Conservation (phyloP, 2,329 filamentous ascomycete genomes). For the Xylariales sp. region DNA sequence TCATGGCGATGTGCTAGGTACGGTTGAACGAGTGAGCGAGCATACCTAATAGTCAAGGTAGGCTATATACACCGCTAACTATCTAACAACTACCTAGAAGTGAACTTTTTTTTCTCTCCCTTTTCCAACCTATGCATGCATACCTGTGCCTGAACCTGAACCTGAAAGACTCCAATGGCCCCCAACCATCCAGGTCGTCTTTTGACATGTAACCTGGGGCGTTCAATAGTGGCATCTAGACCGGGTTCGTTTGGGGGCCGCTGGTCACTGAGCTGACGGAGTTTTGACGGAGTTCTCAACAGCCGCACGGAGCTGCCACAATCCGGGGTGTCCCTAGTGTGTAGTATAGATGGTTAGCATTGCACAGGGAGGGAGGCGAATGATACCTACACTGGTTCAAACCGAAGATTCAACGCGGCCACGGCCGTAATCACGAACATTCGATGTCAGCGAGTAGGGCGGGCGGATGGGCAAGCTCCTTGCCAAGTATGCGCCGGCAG, state of each 20-base stretch:
- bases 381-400: not conserved
- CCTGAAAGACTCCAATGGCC: constrained; percentile 12
- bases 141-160: not conserved
- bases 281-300: not conserved
- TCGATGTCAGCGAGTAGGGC: not conserved
- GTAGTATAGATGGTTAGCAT: not conserved
- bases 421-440: not conserved
- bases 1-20: not conserved
- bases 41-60: too few species aligned
- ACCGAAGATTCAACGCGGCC: not conserved
- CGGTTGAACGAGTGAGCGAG: not conserved
- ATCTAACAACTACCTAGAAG: too few species aligned
- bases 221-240: constrained; percentile 27
- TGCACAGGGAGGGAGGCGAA: too few species aligned
- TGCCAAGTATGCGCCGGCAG: not conserved
- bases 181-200: constrained; percentile 10
- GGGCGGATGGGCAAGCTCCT: not conserved
- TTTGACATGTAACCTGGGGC: constrained; percentile 8
- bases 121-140: not conserved
- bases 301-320: constrained; percentile 25
- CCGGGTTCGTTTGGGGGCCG: constrained; percentile 25
- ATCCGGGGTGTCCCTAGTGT: constrained; percentile 27
- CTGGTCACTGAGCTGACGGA: constrained; percentile 23
- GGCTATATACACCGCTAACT: too few species aligned
- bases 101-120: not conserved